phyloP scores from a whole-genome alignment of 2,329 filamentous ascomycete species.

The Ophiocordyceps unilateralis region DNA sequence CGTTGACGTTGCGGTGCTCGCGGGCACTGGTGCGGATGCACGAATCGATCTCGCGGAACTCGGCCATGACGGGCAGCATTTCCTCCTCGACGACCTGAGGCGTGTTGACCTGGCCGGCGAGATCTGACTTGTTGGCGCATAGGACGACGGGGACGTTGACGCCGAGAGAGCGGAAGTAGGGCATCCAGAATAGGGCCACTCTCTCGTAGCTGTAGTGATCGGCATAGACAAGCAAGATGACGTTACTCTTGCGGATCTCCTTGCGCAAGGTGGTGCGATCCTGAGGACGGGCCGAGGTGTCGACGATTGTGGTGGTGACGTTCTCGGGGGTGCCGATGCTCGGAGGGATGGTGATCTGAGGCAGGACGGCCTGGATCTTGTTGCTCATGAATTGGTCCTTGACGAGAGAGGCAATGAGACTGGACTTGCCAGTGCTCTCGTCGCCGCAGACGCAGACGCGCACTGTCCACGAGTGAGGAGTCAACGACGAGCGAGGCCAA shows the following conservation, averaged over 20 bases:
- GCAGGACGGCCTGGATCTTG: conserved; percentile 88
- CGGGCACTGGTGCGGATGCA: conserved; percentile 89
- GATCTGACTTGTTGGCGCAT: conserved; percentile 94
- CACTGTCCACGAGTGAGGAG: conserved; percentile 28
- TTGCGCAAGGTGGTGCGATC: conserved; percentile 80
- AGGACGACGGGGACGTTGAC: conserved; percentile 96
- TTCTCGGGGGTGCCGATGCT: conserved; percentile 88
- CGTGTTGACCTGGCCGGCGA: conserved; percentile 56
- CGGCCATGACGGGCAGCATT: conserved; percentile 94
- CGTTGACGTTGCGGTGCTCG: conserved; percentile 86
- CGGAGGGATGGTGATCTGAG: conserved; percentile 86
- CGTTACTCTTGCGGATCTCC: conserved; percentile 92
- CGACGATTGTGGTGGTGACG: conserved; percentile 93
- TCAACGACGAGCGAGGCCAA: conserved; percentile 1
- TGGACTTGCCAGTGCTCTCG: conserved; percentile 87
- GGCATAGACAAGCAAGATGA: conserved; percentile 90
- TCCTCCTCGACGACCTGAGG: conserved; percentile 86
- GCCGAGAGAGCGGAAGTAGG: conserved; percentile 91
- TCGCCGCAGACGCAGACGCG: conserved; percentile 94
- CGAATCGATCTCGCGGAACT: conserved; percentile 97
- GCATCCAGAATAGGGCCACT: conserved; percentile 95
- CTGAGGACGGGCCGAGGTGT: conserved; percentile 88
- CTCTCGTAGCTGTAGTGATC: conserved; percentile 98
- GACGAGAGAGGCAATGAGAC: conserved; percentile 84
- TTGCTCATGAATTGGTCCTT: conserved; percentile 93